phyloP scores from a whole-genome alignment of 306 rosid species.

The Corylus americana region DNA sequence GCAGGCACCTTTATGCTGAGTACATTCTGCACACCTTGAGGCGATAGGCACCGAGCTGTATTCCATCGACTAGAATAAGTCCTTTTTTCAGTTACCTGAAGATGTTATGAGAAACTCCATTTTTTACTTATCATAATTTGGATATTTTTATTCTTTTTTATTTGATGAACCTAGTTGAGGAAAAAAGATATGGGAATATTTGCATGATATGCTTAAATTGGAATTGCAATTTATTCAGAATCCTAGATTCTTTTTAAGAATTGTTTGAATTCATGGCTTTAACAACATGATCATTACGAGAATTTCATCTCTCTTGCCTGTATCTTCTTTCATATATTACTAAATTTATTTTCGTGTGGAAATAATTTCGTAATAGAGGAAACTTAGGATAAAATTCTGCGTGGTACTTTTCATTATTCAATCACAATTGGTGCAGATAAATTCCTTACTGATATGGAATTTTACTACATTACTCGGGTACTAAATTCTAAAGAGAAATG shows the following conservation, averaged over 20 bases:
- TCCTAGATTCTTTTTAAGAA: neutral
- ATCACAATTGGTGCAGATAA: too few relatives aligned
- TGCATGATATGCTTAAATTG: neutral
- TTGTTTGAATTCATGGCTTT: neutral
- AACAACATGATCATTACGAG: too few relatives aligned
- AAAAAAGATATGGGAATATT: neutral
- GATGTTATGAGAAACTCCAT: conserved; percentile 10
- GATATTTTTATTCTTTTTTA: neutral
- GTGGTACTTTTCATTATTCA: too few relatives aligned
- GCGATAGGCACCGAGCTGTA: conserved; percentile 46
- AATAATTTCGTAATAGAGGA: too few relatives aligned
- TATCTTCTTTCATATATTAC: too few relatives aligned
- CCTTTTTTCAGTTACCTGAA: conserved; percentile 13
- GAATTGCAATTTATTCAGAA: neutral
- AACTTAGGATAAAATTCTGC: too few relatives aligned
- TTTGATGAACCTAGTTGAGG: neutral
- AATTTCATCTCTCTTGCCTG: too few relatives aligned
- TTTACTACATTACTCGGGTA: too few relatives aligned
- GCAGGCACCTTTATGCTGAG: conserved; percentile 97
- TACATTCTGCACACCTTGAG: conserved; percentile 82
- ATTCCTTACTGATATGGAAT: too few relatives aligned
- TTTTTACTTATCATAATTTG: neutral
- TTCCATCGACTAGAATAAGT: conserved; percentile 37
- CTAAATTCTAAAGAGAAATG: too few relatives aligned
- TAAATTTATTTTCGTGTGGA: too few relatives aligned